Evolutionary conservation across 2,329 filamentous ascomycete genomes (phyloP).

Genomic region (Decorospora gaudefroyi): DNA sequence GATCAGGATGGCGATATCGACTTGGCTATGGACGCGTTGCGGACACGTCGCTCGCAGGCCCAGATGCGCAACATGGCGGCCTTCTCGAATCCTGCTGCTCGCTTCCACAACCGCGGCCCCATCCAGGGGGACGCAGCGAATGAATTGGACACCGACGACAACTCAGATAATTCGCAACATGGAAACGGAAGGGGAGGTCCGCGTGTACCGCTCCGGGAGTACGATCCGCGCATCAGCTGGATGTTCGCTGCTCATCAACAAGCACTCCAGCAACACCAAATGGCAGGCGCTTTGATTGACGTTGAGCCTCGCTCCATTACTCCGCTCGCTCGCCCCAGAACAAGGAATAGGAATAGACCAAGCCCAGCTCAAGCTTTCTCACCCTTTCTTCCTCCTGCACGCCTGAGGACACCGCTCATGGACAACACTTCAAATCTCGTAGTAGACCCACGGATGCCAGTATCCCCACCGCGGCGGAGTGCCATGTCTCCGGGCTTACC

Average conservation of each 20-base stretch:
- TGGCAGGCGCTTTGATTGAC: conserved; percentile 41
- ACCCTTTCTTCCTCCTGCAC: conserved; percentile 41
- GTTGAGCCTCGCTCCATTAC: conserved; percentile 47
- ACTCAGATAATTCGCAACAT: conserved; percentile 48
- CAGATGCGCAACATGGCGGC: conserved; percentile 40
- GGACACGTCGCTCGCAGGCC: conserved; percentile 42
- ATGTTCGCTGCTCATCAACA: conserved; percentile 50
- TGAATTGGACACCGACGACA: conserved; percentile 47
- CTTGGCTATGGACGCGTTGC: conserved; percentile 44
- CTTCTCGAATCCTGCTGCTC: conserved; percentile 29
- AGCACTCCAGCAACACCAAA: conserved; percentile 44
- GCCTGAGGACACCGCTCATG: conserved; percentile 44
- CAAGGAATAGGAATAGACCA: conserved; percentile 47
- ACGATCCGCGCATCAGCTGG: conserved; percentile 49
- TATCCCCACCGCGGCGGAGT: conserved; percentile 40
- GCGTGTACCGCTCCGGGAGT: conserved; percentile 41
- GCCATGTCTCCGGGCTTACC: conserved; percentile 30
- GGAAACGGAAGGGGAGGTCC: conserved; percentile 28
- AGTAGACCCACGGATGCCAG: conserved; percentile 29
- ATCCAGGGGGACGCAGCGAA: conserved; percentile 29
- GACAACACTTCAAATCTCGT: conserved; percentile 35
- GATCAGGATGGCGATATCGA: conserved; percentile 47
- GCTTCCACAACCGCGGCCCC: conserved; percentile 34
- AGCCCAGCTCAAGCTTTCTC: conserved; percentile 45
- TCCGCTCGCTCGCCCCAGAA: conserved; percentile 47